Evolutionary conservation across 2,329 filamentous ascomycete species (phyloP).

Genomic region (Cytospora mali): DNA sequence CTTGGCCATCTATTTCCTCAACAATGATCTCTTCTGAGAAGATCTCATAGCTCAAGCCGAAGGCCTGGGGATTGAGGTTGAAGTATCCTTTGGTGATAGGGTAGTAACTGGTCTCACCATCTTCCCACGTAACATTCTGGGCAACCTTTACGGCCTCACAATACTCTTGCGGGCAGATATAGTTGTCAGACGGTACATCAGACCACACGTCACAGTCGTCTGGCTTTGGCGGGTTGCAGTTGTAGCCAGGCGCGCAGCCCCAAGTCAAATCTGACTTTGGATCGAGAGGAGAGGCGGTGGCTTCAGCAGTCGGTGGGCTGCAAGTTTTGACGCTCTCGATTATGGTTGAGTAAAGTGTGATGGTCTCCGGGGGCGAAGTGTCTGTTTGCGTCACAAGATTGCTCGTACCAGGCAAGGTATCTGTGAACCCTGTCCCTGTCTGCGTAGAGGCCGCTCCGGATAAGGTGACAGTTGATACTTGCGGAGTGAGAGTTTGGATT

Average conservation of each 20-base stretch:
- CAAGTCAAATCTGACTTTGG: slow-evolving; percentile 49
- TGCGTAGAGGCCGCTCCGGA: neutral
- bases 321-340: slow-evolving; percentile 45
- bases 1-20: slow-evolving; percentile 40
- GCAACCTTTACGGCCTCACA: slow-evolving; percentile 48
- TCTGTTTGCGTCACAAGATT: slow-evolving; percentile 23
- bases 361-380: slow-evolving; percentile 32
- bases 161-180: slow-evolving; percentile 47
- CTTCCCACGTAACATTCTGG: slow-evolving; percentile 45
- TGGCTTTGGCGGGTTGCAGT: slow-evolving; percentile 57
- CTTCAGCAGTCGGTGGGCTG: slow-evolving; percentile 45
- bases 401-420: neutral
- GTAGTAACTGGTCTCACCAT: slow-evolving; percentile 52
- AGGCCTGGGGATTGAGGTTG: slow-evolving; percentile 63
- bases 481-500: slow-evolving; percentile 14
- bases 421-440: slow-evolving; percentile 4
- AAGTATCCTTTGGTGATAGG: slow-evolving; percentile 61
- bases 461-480: neutral
- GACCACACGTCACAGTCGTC: slow-evolving; percentile 55
- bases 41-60: slow-evolving; percentile 65
- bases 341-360: slow-evolving; percentile 39
- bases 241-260: slow-evolving; percentile 55
- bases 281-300: slow-evolving; percentile 35
- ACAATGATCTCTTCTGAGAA: slow-evolving; percentile 52
- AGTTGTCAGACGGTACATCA: slow-evolving; percentile 48